Percentiles rank a stretch among this genome's conserved stretches.
phyloP scores from a whole-genome alignment of 129 eudicot genomes.

The Chrysanthemum seticuspe region DNA sequence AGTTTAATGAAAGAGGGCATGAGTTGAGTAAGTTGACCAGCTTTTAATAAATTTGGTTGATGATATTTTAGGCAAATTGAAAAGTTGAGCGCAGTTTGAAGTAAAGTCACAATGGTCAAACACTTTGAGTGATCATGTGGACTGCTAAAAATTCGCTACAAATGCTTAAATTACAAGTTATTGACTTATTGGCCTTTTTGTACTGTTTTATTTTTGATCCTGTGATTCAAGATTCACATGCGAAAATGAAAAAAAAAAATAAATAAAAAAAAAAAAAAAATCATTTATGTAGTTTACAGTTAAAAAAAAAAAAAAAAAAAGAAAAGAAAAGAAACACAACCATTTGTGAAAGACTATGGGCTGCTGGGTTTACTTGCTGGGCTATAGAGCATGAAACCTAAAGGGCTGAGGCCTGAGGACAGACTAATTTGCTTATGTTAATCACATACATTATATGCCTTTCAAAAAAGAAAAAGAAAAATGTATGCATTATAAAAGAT shows the following conservation, averaged over 20 bases:
- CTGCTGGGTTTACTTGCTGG: no score
- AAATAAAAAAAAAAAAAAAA: no score
- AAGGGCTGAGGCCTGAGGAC: no score
- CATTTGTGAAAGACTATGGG: no score
- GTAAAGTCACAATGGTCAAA: slow-evolving; percentile 31
- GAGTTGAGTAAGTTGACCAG: slow-evolving; percentile 12
- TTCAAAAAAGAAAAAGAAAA: no score
- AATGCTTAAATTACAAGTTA: slow-evolving; percentile 17
- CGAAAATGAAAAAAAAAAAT: background rate
- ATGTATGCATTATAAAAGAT: no score
- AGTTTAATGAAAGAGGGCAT: background rate
- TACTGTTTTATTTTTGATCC: background rate
- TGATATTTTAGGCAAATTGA: slow-evolving; percentile 20
- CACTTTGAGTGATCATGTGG: slow-evolving; percentile 34
- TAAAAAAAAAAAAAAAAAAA: no score
- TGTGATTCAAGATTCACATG: background rate
- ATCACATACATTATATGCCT: no score
- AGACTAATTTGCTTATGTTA: no score
- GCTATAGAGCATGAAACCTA: no score
- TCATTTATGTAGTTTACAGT: no score
- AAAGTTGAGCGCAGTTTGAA: background rate
- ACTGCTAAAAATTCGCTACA: background rate
- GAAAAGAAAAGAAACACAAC: no score
- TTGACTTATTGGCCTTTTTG: background rate
- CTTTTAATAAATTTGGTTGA: slow-evolving; percentile 7